Conservation (phyloP, 768 basidiomycete species). For the Tephrocybe sp. region DNA sequence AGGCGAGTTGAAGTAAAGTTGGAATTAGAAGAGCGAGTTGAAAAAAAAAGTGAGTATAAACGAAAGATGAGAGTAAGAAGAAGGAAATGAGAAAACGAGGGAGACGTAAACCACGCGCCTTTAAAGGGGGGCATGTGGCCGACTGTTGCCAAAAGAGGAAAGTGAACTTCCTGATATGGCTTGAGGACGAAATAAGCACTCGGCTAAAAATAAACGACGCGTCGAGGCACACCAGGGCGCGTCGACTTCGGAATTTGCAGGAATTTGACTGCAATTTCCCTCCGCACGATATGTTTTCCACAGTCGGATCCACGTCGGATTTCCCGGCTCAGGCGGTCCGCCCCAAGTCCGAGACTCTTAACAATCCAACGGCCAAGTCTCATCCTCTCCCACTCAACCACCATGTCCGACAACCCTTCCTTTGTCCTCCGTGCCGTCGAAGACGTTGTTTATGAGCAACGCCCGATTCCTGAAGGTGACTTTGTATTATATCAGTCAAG, state of each 20-base stretch:
- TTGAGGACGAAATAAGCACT: neutral
- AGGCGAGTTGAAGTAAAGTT: slow-evolving; percentile 17
- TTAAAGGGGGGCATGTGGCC: slow-evolving; percentile 14
- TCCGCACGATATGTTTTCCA: slow-evolving; percentile 6
- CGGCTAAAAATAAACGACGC: slow-evolving; percentile 1
- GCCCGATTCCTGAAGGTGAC: slow-evolving; percentile 66
- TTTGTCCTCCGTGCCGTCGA: slow-evolving; percentile 74
- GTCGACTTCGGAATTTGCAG: too few relatives aligned
- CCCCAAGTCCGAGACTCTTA: slow-evolving; percentile 1
- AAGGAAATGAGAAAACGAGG: slow-evolving; percentile 2
- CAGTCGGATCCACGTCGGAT: slow-evolving; percentile 4
- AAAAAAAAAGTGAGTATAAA: slow-evolving; percentile 14
- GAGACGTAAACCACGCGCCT: too few relatives aligned
- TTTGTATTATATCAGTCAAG: neutral
- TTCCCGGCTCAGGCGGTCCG: slow-evolving; percentile 18
- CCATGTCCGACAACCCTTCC: slow-evolving; percentile 74
- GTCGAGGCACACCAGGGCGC: neutral
- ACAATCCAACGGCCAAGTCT: neutral
- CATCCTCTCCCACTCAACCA: slow-evolving; percentile 16
- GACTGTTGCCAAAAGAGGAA: slow-evolving; percentile 9
- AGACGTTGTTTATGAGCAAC: slow-evolving; percentile 66
- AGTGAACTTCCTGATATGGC: slow-evolving; percentile 1
- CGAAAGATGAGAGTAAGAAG: slow-evolving; percentile 14
- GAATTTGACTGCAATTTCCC: too few relatives aligned
- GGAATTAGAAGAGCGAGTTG: slow-evolving; percentile 14